Conservation (phyloP, 2,329 filamentous ascomycete species). For the Colletotrichum cordylinicola region DNA sequence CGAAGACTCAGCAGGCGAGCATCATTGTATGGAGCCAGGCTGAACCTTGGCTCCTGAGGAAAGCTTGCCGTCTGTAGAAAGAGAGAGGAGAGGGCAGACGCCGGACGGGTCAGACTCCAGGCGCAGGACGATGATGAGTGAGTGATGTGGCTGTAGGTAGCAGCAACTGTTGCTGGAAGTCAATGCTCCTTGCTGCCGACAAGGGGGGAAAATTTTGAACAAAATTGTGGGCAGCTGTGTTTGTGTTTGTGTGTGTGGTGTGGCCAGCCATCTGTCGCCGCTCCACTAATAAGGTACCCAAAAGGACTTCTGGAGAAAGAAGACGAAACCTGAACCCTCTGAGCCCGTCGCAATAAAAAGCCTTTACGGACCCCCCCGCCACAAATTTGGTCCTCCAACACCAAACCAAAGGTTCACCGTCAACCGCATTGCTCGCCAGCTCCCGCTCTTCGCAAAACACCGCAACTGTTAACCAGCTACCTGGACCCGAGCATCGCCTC, state of each 20-base stretch:
- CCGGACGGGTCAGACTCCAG: background rate
- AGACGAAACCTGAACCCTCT: conserved; percentile 22
- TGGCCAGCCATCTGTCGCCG: background rate
- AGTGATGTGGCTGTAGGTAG: background rate
- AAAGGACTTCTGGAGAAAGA: conserved; percentile 11
- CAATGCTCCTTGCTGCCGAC: background rate
- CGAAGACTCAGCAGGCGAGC: background rate
- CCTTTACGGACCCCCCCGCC: conserved; percentile 2
- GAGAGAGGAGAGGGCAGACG: background rate
- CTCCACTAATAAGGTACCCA: conserved; percentile 9
- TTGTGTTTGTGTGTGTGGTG: background rate
- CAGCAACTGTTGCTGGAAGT: background rate
- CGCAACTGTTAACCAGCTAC: conserved; percentile 9
- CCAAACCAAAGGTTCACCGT: conserved; percentile 12
- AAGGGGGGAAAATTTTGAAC: conserved; percentile 11
- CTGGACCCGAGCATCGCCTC: conserved; percentile 6
- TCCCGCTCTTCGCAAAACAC: background rate
- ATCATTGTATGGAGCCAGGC: conserved; percentile 5
- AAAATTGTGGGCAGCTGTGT: conserved; percentile 7
- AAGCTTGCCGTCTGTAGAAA: background rate
- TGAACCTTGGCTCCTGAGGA: conserved; percentile 3
- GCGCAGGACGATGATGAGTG: background rate
- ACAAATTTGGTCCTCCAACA: background rate
- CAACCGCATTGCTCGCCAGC: conserved; percentile 9
- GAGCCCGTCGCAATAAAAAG: conserved; percentile 20